These are phyloP conservation scores for Monilinia fructicola DNA, from an alignment of 2,329 filamentous ascomycete genomes.

Conservation along the genomic window DNA sequence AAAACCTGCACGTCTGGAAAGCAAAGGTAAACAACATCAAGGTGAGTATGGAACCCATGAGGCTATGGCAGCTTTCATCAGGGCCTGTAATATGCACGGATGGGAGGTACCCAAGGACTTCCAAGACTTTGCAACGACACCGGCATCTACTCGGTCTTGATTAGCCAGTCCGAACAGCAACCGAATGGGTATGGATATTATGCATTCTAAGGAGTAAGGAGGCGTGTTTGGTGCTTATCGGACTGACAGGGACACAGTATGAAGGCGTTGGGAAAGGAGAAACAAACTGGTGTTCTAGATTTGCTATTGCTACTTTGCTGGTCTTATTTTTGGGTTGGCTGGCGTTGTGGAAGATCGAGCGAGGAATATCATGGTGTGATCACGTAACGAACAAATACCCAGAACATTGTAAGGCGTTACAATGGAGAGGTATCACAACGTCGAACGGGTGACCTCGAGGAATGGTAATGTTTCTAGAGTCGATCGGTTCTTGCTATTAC, in stretches of 20 bases:
- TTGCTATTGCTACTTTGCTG: neutral
- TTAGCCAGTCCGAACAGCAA: neutral
- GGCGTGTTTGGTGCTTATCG: neutral
- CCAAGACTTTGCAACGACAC: constrained; percentile 28
- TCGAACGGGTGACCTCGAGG: neutral
- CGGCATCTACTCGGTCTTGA: neutral
- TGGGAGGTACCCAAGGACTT: constrained; percentile 71
- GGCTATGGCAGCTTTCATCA: constrained; percentile 70
- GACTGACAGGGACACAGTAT: neutral
- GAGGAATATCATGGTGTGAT: neutral
- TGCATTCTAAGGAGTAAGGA: neutral
- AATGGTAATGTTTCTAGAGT: neutral
- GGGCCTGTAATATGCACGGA: constrained; percentile 67
- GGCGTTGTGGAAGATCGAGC: neutral
- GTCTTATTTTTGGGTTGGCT: neutral
- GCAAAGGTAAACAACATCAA: constrained; percentile 1
- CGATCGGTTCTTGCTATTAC: neutral
- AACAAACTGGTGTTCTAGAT: neutral
- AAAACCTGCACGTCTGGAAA: constrained; percentile 66
- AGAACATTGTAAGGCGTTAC: neutral
- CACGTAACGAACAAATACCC: neutral
- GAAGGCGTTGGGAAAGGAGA: constrained; percentile 29
- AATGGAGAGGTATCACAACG: neutral
- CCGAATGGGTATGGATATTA: neutral
- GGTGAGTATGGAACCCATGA: constrained; percentile 66